Conservation (phyloP, 73 alveolate species). For the Tetrahymena borealis region DNA sequence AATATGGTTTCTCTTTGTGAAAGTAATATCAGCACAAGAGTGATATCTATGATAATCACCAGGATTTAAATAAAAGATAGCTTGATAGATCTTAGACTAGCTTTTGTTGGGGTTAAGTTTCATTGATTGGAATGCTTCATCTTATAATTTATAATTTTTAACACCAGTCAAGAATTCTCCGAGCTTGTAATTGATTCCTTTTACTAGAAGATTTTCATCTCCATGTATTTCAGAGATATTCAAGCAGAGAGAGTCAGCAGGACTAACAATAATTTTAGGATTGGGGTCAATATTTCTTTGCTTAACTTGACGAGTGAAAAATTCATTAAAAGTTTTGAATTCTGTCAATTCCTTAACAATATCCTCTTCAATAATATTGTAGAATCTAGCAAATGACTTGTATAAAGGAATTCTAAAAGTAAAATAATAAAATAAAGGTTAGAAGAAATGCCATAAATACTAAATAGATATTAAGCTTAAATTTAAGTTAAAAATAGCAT, state of each 20-base stretch:
- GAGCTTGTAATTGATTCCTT: slow-evolving; percentile 37
- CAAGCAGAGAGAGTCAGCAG: slow-evolving; percentile 35
- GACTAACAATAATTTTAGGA: slow-evolving; percentile 20
- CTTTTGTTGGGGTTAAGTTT: neutral
- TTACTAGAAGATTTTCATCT: slow-evolving; percentile 25
- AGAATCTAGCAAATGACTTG: slow-evolving; percentile 16
- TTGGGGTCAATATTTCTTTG: slow-evolving; percentile 20
- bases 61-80: slow-evolving; percentile 48
- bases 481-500: neutral
- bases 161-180: slow-evolving; percentile 45
- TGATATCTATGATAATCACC: slow-evolving; percentile 63
- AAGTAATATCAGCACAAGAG: slow-evolving; percentile 31
- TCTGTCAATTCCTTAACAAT: slow-evolving; percentile 23
- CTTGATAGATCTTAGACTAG: slow-evolving; percentile 10
- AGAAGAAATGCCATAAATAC: neutral
- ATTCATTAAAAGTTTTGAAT: slow-evolving; percentile 57
- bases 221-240: slow-evolving; percentile 10
- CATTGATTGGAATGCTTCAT: neutral
- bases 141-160: neutral
- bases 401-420: neutral
- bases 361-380: slow-evolving; percentile 25
- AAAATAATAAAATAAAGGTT: neutral
- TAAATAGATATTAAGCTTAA: neutral
- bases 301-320: slow-evolving; percentile 66
- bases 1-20: slow-evolving; percentile 39